A percentile compares a stretch with the other conserved stretches of the same genome.
These are phyloP conservation scores for Crithidia expoeki DNA, from an alignment of 208 protist genomes.

Conservation along the genomic window DNA sequence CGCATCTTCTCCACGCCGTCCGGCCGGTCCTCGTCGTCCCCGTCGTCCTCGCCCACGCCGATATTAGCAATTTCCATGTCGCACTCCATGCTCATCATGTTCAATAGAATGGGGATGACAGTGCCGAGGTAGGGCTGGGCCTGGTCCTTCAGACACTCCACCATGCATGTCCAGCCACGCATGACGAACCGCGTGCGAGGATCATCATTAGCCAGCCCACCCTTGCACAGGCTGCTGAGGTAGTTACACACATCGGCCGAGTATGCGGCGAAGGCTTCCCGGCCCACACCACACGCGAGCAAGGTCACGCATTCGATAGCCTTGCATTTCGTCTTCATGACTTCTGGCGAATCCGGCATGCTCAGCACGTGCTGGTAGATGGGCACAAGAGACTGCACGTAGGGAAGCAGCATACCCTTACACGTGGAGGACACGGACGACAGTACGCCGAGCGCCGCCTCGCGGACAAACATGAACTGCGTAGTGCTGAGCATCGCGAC, in stretches of 20 bases:
- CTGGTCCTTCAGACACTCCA: slow-evolving; percentile 79
- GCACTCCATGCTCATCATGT: slow-evolving; percentile 77
- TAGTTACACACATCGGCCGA: slow-evolving; percentile 76
- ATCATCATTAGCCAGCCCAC: slow-evolving; percentile 66
- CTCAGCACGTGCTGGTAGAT: slow-evolving; percentile 76
- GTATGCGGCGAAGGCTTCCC: slow-evolving; percentile 74
- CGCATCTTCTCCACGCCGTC: slow-evolving; percentile 56
- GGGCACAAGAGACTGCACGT: slow-evolving; percentile 63
- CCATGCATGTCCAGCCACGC: slow-evolving; percentile 91
- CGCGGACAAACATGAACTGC: slow-evolving; percentile 61
- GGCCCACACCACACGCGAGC: slow-evolving; percentile 79
- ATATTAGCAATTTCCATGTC: slow-evolving; percentile 67
- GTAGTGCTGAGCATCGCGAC: slow-evolving; percentile 57
- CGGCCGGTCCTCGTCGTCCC: slow-evolving; percentile 48
- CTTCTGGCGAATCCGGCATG: slow-evolving; percentile 65
- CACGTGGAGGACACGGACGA: slow-evolving; percentile 73
- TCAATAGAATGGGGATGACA: slow-evolving; percentile 78
- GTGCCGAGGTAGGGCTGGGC: slow-evolving; percentile 73
- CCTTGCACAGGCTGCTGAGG: slow-evolving; percentile 46
- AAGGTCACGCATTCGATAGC: slow-evolving; percentile 88
- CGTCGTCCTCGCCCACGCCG: slow-evolving; percentile 62
- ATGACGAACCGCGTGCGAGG: slow-evolving; percentile 75
- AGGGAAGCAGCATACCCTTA: slow-evolving; percentile 62
- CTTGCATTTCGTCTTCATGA: slow-evolving; percentile 79
- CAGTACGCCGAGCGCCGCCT: slow-evolving; percentile 69